phyloP scores from a whole-genome alignment of 192 early-diverging fungal genomes.

The Geranomyces michiganensis region DNA sequence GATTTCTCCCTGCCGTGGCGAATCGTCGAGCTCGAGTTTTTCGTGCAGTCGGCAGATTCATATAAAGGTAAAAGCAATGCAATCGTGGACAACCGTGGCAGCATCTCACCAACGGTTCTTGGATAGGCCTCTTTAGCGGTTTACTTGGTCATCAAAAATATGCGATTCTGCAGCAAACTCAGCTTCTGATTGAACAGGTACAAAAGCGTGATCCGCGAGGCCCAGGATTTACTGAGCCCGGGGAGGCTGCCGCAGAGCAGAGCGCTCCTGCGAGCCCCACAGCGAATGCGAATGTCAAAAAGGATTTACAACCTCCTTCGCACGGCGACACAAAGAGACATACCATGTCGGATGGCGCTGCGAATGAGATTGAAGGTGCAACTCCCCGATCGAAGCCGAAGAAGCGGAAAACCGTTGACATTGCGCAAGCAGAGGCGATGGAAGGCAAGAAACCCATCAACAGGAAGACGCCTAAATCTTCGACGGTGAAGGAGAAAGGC shows the following conservation, averaged over 20 bases:
- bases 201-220: slow-evolving; percentile 21
- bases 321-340: slow-evolving; percentile 1
- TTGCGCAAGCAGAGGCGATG: neutral
- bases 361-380: neutral
- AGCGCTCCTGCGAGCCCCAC: neutral
- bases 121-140: slow-evolving; percentile 11
- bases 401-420: neutral
- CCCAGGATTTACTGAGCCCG: neutral
- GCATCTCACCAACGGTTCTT: too few species aligned
- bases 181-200: slow-evolving; percentile 18
- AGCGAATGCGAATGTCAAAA: neutral
- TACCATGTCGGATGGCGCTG: neutral
- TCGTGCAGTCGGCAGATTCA: slow-evolving; percentile 14
- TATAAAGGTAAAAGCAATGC: slow-evolving; percentile 11
- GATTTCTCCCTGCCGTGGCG: slow-evolving; percentile 22
- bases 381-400: neutral
- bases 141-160: slow-evolving; percentile 22
- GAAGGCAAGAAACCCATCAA: neutral
- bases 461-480: neutral
- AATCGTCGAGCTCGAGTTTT: slow-evolving; percentile 29
- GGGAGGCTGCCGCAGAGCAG: neutral
- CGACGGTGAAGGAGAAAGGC: neutral
- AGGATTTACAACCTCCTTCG: neutral
- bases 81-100: too few species aligned
- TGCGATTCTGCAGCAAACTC: slow-evolving; percentile 11